A percentile compares a stretch with the other conserved stretches of the same genome.
phyloP scores from a whole-genome alignment of 2,329 filamentous ascomycete species.

The Arthrinium puccinioides region DNA sequence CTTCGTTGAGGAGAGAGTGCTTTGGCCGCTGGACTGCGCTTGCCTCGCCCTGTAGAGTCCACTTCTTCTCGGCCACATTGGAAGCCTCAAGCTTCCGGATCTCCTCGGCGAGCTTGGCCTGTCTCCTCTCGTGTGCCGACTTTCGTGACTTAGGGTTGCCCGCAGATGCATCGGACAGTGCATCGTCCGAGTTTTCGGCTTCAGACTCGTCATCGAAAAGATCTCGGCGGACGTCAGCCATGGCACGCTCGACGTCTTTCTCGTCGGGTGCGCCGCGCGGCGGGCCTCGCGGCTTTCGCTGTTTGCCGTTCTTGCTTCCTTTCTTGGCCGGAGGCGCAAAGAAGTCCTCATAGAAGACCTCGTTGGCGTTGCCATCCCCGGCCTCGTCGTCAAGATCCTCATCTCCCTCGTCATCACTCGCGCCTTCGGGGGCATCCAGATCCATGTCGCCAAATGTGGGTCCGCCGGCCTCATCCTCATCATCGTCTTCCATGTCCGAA shows the following conservation, averaged over 20 bases:
- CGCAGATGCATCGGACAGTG: slow-evolving; percentile 57
- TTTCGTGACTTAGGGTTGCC: slow-evolving; percentile 65
- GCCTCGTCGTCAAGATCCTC: slow-evolving; percentile 52
- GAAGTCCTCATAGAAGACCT: slow-evolving; percentile 87
- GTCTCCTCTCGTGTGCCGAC: slow-evolving; percentile 80
- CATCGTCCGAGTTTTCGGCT: slow-evolving; percentile 56
- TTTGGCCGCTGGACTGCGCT: slow-evolving; percentile 72
- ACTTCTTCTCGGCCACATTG: slow-evolving; percentile 83
- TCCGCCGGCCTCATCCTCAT: slow-evolving; percentile 66
- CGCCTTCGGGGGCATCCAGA: slow-evolving; percentile 65
- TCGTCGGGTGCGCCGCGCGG: slow-evolving; percentile 41
- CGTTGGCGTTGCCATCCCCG: slow-evolving; percentile 65
- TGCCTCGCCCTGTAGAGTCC: slow-evolving; percentile 86
- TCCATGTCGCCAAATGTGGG: slow-evolving; percentile 79
- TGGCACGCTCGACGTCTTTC: slow-evolving; percentile 71
- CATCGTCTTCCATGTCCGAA: slow-evolving; percentile 41
- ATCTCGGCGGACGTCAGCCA: slow-evolving; percentile 80
- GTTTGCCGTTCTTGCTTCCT: slow-evolving; percentile 46
- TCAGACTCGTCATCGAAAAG: slow-evolving; percentile 77
- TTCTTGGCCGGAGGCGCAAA: slow-evolving; percentile 81
- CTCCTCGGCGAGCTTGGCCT: slow-evolving; percentile 79
- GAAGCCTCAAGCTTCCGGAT: slow-evolving; percentile 87
- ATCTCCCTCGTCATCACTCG: slow-evolving; percentile 53
- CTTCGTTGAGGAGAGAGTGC: slow-evolving; percentile 90
- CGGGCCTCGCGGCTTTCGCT: slow-evolving; percentile 30